Percentiles rank a stretch among this genome's conserved stretches.
Conservation (phyloP, 2,329 filamentous ascomycete genomes). For the Pyrenochaeta sp. region DNA sequence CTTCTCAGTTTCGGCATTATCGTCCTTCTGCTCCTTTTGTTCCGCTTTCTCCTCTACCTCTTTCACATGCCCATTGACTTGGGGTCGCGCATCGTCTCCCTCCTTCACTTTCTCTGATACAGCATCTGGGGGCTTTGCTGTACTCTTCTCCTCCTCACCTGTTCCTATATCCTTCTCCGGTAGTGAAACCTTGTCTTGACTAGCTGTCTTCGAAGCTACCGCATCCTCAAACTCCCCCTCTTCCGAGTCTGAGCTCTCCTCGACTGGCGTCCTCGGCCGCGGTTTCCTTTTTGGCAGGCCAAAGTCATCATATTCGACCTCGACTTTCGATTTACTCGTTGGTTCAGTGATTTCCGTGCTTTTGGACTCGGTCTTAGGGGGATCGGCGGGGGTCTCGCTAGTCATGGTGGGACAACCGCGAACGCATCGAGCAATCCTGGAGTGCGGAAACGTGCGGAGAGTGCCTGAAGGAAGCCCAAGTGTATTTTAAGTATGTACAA, state of each 20-base stretch:
- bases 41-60: constrained; percentile 19
- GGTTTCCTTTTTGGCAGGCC: constrained; percentile 70
- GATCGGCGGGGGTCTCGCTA: constrained; percentile 40
- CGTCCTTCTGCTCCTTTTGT: constrained; percentile 12
- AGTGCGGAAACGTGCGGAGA: not conserved
- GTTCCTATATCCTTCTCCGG: constrained; percentile 26
- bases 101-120: constrained; percentile 10
- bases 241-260: constrained; percentile 36
- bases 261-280: constrained; percentile 37
- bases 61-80: constrained; percentile 24
- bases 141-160: constrained; percentile 5
- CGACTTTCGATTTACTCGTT: constrained; percentile 19
- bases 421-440: constrained; percentile 16
- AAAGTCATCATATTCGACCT: constrained; percentile 72
- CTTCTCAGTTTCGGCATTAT: not conserved
- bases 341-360: constrained; percentile 17
- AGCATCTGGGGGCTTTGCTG: constrained; percentile 9
- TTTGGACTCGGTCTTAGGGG: constrained; percentile 37
- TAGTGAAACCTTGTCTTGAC: constrained; percentile 39
- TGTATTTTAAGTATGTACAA: constrained; percentile 17
- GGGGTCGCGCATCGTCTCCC: constrained; percentile 16
- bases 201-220: constrained; percentile 29
- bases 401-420: constrained; percentile 32
- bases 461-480: not conserved
- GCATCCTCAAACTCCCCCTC: constrained; percentile 42